Percentiles rank a stretch among this genome's conserved stretches.
Evolutionary conservation across 2,329 filamentous ascomycete genomes (phyloP).

Genomic region (Aspergillus floridensis): DNA sequence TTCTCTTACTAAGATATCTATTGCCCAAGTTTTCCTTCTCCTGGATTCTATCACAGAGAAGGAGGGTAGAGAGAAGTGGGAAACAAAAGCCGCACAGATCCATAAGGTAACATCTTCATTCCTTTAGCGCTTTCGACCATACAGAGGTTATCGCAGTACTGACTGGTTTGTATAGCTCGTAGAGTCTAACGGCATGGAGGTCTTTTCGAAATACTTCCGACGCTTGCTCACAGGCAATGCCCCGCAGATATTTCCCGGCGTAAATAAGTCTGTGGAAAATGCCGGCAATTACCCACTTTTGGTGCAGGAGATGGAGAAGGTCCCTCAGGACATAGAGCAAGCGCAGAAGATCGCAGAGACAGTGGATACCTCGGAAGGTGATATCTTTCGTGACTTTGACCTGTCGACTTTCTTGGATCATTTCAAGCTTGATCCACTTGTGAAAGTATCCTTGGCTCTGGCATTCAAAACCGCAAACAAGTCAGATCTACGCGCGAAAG

Average conservation of each 20-base stretch:
- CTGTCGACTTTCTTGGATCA: conserved; percentile 94
- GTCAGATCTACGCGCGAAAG: conserved; percentile 82
- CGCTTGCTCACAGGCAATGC: conserved; percentile 90
- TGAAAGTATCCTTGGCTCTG: conserved; percentile 82
- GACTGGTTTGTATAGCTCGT: conserved; percentile 62
- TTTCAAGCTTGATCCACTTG: conserved; percentile 85
- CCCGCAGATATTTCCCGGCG: conserved; percentile 80
- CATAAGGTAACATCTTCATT: conserved; percentile 67
- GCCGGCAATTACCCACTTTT: conserved; percentile 82
- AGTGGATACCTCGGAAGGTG: conserved; percentile 84
- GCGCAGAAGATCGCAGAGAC: conserved; percentile 89
- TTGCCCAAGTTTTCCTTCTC: conserved; percentile 91
- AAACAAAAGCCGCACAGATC: conserved; percentile 85
- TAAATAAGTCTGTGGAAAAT: conserved; percentile 69
- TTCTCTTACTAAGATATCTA: conserved; percentile 84
- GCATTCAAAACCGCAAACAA: conserved; percentile 83
- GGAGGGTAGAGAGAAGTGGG: conserved; percentile 87
- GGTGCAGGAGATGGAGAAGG: conserved; percentile 79
- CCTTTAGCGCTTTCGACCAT: neutral
- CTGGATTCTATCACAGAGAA: conserved; percentile 94
- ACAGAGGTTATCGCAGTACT: neutral
- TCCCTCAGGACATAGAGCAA: conserved; percentile 75
- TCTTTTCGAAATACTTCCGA: conserved; percentile 92
- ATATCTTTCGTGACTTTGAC: conserved; percentile 94
- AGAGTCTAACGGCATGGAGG: conserved; percentile 98